Conservation (phyloP, 257 asterid genomes). For the Solanum chiquidenum region DNA sequence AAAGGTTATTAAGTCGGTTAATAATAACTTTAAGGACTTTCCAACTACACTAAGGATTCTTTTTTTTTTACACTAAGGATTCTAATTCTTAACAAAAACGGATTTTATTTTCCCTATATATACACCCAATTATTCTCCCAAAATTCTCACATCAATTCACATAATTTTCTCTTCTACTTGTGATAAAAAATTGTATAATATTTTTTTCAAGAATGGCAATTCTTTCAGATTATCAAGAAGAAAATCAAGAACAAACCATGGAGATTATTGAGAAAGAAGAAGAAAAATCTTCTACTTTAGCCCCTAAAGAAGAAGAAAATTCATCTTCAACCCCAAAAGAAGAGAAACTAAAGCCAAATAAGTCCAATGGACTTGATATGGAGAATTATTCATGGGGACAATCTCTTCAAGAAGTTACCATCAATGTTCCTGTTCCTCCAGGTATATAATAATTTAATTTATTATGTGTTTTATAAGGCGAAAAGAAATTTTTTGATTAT, state of each 20-base stretch:
- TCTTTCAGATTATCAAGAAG: not conserved
- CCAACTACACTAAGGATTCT: not conserved
- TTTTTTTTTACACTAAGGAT: not conserved
- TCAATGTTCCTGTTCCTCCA: slow-evolving; percentile 48
- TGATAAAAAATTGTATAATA: not conserved
- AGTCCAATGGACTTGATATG: slow-evolving; percentile 66
- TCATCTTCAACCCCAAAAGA: not conserved
- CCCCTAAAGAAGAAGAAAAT: not conserved
- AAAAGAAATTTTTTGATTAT: not conserved
- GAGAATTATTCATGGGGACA: slow-evolving; percentile 71
- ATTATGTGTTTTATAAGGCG: not conserved
- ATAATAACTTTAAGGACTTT: not conserved
- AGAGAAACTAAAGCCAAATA: slow-evolving; percentile 30
- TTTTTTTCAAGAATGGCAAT: not conserved
- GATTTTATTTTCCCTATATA: not conserved
- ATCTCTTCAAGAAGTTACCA: slow-evolving; percentile 62
- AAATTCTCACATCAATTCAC: not conserved
- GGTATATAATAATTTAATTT: slow-evolving; percentile 6
- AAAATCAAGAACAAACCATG: not conserved
- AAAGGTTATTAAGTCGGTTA: not conserved
- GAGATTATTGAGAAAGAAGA: not conserved
- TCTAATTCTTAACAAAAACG: not conserved
- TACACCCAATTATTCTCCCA: not conserved
- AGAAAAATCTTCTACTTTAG: not conserved
- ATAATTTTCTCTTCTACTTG: not conserved